Conservation (phyloP, 306 rosid species). For the cucumber (Cucumis sativus) region Cucumber_9930_V3 NC_026657.2:6322001-6322500, state of each 20-base stretch:
- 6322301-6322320: conserved; percentile 37
- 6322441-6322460: conserved; percentile 49
- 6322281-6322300: conserved; percentile 44
- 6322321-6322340: conserved; percentile 40
- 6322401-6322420: conserved; percentile 47
- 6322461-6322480: conserved; percentile 63
- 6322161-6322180: conserved; percentile 18
- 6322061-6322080: conserved; percentile 20
- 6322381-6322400: conserved; percentile 56
- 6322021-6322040: conserved; percentile 40
- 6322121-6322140: conserved; percentile 31
- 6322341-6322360: conserved; percentile 66
- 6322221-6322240: conserved; percentile 16
- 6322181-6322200: conserved; percentile 23
- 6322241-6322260: conserved; percentile 23
- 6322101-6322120: conserved; percentile 41
- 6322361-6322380: conserved; percentile 37
- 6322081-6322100: conserved; percentile 47
- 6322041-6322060: conserved; percentile 47
- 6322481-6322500: conserved; percentile 66
- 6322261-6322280: conserved; percentile 40
- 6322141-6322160: conserved; percentile 21
- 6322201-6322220: conserved; percentile 28
- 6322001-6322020: conserved; percentile 45
- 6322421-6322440: conserved; percentile 20